phyloP scores from a whole-genome alignment of 257 asterid genomes.

The Plantago ovata region DNA sequence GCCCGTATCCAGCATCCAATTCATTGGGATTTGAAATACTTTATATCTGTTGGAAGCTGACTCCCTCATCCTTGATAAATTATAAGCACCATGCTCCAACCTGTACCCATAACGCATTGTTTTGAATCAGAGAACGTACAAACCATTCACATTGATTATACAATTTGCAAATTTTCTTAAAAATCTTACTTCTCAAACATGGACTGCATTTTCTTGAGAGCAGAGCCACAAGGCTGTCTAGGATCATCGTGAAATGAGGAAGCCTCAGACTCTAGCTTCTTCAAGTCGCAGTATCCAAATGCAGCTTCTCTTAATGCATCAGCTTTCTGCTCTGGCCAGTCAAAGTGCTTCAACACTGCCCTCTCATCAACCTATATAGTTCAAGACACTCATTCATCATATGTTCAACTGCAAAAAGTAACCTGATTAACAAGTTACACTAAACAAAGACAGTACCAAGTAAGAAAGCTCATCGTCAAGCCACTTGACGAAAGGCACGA shows the following conservation, averaged over 20 bases:
- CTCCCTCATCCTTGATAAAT: conserved; percentile 84
- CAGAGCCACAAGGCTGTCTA: conserved; percentile 63
- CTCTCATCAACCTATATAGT: conserved; percentile 82
- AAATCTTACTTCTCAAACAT: conserved; percentile 71
- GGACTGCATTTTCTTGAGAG: conserved; percentile 93
- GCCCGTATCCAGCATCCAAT: conserved; percentile 93
- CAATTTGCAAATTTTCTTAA: not conserved
- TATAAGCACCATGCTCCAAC: conserved; percentile 84
- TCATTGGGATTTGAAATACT: conserved; percentile 65
- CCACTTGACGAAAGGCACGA: conserved; percentile 93
- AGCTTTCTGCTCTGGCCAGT: conserved; percentile 96
- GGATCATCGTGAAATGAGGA: conserved; percentile 75
- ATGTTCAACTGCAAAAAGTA: no score
- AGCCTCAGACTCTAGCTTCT: conserved; percentile 80
- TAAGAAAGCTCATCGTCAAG: conserved; percentile 95
- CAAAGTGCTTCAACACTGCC: conserved; percentile 96
- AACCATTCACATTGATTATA: not conserved
- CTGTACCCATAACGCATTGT: conserved; percentile 27
- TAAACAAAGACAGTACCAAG: conserved; percentile 48
- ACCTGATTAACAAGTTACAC: not conserved
- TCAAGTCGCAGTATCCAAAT: conserved; percentile 83
- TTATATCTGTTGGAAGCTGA: conserved; percentile 70
- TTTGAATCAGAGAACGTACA: not conserved
- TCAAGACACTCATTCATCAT: not conserved
- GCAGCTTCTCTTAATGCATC: conserved; percentile 99